These are phyloP conservation scores for Flueggea neowawraea DNA, from an alignment of 441 rosid genomes.

Conservation along the genomic window DNA sequence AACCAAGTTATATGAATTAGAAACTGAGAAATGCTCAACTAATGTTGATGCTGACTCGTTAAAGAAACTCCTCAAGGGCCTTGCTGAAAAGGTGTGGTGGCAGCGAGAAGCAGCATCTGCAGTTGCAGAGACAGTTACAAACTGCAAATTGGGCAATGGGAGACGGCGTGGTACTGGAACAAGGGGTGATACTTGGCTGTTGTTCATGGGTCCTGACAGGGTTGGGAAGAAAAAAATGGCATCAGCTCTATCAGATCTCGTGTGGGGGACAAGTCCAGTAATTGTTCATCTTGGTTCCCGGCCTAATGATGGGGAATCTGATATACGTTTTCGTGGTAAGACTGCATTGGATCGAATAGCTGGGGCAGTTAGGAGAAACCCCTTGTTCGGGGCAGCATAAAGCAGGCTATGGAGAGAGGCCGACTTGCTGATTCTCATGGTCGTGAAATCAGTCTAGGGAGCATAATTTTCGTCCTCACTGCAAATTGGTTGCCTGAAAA, in stretches of 20 bases:
- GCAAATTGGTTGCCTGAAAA: slow-evolving; percentile 52
- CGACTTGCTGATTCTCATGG: slow-evolving; percentile 86
- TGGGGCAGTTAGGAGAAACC: slow-evolving; percentile 79
- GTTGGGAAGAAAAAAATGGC: slow-evolving; percentile 93
- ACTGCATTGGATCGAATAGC: slow-evolving; percentile 73
- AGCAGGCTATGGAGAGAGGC: slow-evolving; percentile 88
- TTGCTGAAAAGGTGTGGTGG: slow-evolving; percentile 84
- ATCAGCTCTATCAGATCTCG: slow-evolving; percentile 58
- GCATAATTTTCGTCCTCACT: slow-evolving; percentile 79
- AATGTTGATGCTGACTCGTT: slow-evolving; percentile 57
- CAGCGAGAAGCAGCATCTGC: slow-evolving; percentile 90
- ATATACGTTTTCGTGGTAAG: slow-evolving; percentile 68
- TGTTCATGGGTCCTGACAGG: slow-evolving; percentile 85
- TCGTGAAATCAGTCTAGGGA: slow-evolving; percentile 89
- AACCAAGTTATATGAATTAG: slow-evolving; percentile 39
- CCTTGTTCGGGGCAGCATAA: slow-evolving; percentile 71
- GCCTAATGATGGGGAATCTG: slow-evolving; percentile 38
- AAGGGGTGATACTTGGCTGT: slow-evolving; percentile 75
- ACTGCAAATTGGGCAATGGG: slow-evolving; percentile 67
- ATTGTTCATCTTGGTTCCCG: slow-evolving; percentile 57
- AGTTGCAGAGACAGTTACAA: slow-evolving; percentile 61
- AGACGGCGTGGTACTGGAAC: slow-evolving; percentile 50
- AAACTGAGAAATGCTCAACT: slow-evolving; percentile 33
- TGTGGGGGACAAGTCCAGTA: slow-evolving; percentile 50
- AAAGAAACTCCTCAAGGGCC: slow-evolving; percentile 84